Evolutionary conservation across 257 asterid genomes (phyloP).

Genomic region (Ophiorrhiza pumila): DNA sequence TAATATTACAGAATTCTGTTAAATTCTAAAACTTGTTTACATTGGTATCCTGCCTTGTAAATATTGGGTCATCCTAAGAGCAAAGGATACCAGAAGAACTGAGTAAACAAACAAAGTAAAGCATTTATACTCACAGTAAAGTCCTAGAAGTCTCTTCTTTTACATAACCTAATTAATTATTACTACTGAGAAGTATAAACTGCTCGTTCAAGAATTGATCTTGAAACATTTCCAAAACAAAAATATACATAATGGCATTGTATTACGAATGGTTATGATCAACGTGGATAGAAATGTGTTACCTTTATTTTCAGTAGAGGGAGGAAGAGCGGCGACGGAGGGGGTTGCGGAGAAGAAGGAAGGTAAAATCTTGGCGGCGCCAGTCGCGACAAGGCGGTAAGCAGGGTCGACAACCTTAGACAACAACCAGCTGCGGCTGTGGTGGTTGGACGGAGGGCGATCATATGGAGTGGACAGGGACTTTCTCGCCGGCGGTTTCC

Average conservation of each 20-base stretch:
- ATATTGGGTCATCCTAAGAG: neutral
- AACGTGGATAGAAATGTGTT: neutral
- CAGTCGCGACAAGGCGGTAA: constrained; percentile 34
- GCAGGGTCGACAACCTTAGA: constrained; percentile 48
- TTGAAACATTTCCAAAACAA: neutral
- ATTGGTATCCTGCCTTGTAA: neutral
- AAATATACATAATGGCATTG: neutral
- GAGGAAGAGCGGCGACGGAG: constrained; percentile 22
- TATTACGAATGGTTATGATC: neutral
- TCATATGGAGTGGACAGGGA: constrained; percentile 35
- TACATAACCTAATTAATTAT: neutral
- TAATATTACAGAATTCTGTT: neutral
- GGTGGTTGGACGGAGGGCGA: constrained; percentile 27
- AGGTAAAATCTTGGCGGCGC: constrained; percentile 37
- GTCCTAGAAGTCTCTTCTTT: neutral
- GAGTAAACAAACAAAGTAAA: neutral
- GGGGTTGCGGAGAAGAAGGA: constrained; percentile 26
- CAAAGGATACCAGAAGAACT: neutral
- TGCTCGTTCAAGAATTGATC: neutral
- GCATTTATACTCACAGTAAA: neutral
- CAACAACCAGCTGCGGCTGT: constrained; percentile 28
- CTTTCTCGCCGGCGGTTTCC: constrained; percentile 24
- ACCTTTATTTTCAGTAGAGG: constrained; percentile 21
- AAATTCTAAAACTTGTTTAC: neutral
- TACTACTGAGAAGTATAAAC: neutral